Base-by-base conservation (phyloP, 2,329 filamentous ascomycete genomes). In the Ophiostoma australiae region DNA sequence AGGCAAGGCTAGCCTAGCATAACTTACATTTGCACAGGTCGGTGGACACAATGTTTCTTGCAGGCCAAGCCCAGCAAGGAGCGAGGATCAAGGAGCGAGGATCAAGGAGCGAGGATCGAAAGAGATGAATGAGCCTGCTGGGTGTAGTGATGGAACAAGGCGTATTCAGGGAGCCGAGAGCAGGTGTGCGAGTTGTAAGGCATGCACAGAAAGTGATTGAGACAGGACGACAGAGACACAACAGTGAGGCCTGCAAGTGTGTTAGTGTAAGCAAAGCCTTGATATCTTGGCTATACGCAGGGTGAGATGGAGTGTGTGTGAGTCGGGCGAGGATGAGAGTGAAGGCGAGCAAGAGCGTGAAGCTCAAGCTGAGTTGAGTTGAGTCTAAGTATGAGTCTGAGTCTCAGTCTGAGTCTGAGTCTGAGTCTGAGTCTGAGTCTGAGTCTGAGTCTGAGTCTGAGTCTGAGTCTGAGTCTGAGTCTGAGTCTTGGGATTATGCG, bases 1-100 rank as follows among this genome's bases (percentile, higher is more conserved):
- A 61, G 58, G 61, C 41, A 71, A 69, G 48, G 35, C 44, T 41
- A 61, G 39, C 20, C 41, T 35, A 15, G 41, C 41, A 52, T 35
- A 20, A 66, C 63, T 66, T 66, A 66, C 63, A 66, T 66, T 8
- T 39, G 31, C 58, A 65, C 33, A 20, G 8, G 44, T 27, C 41
- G 44, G 67, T 27, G 44, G 27, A 8, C 39, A 55, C 67, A 67
- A 48, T 23, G 20, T 17, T 39, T 31, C 15, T 13, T 20, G 27
- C 11, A 33, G 23, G 8, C 11, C 52, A 11, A 27, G 39, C 5
- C 48, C n/a, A 4, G 39, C 37, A n/a, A 67, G n/a, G n/a, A 13
- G 41, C 33, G 52, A 48, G 41, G 17, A 13, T 15, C 39, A 13
- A 41, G 17, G 37, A 39, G 31, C 44, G 37, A 68, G 27, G 39